These are phyloP conservation scores for Wickerhamomyces strasburgensis DNA, from an alignment of 805 yeast genomes.

Conservation along the genomic window DNA sequence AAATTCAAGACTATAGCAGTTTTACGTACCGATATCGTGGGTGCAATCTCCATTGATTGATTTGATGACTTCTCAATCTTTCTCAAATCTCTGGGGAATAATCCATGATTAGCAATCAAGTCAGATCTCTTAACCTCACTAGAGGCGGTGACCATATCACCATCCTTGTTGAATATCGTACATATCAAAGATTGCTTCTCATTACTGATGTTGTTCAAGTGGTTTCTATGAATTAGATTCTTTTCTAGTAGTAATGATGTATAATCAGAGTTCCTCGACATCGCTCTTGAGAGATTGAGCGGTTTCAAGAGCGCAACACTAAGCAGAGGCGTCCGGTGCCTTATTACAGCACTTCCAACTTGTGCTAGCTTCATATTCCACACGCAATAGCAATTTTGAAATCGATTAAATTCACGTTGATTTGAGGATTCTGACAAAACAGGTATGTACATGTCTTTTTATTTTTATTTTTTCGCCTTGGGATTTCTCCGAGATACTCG, in stretches of 20 bases:
- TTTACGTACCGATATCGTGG: constrained; percentile 71
- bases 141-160: constrained; percentile 65
- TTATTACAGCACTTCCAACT: too few relatives aligned
- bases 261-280: constrained; percentile 11
- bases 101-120: constrained; percentile 66
- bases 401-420: too few relatives aligned
- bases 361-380: too few relatives aligned
- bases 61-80: constrained; percentile 68
- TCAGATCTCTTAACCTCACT: constrained; percentile 69
- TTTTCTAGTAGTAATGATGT: constrained; percentile 32
- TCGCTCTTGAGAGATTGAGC: background rate
- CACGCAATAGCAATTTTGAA: too few relatives aligned
- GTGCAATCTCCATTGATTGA: constrained; percentile 65
- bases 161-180: constrained; percentile 69
- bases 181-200: constrained; percentile 54
- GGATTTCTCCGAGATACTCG: too few relatives aligned
- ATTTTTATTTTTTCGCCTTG: too few relatives aligned
- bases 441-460: too few relatives aligned
- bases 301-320: background rate
- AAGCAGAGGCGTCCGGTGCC: too few relatives aligned
- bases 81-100: constrained; percentile 85
- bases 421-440: too few relatives aligned
- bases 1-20: constrained; percentile 68
- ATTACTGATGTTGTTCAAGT: constrained; percentile 26
- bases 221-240: constrained; percentile 33